A percentile compares a stretch with the other conserved stretches of the same genome.
phyloP scores from a whole-genome alignment of 495 filamentous ascomycete species.

The Podospora conica region DNA sequence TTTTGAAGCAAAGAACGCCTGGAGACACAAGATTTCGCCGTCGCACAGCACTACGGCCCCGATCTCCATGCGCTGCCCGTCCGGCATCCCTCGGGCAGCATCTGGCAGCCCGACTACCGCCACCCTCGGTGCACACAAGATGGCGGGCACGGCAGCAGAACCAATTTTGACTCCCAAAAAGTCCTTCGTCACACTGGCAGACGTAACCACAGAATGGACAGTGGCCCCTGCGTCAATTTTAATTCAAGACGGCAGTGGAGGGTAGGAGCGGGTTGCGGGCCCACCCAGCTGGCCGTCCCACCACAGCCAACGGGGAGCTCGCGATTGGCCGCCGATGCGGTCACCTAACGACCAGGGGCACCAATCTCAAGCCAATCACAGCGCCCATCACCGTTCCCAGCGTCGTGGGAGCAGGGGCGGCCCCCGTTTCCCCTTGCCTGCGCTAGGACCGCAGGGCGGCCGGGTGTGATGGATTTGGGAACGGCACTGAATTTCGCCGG shows the following conservation, averaged over 20 bases:
- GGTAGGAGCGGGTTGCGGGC: conserved; percentile 9
- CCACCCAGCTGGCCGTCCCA: conserved; percentile 4
- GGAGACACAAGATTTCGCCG: background rate
- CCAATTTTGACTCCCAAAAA: background rate
- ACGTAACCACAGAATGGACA: background rate
- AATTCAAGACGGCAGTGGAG: conserved; percentile 9
- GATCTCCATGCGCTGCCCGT: background rate
- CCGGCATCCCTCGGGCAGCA: too few species aligned
- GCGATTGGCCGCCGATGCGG: conserved; percentile 3
- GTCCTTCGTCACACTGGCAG: background rate
- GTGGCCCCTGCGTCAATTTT: conserved; percentile 10
- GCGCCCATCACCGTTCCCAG: conserved; percentile 21
- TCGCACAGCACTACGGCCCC: background rate
- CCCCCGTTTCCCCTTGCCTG: conserved; percentile 5
- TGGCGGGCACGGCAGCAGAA: background rate
- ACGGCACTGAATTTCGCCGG: conserved; percentile 15
- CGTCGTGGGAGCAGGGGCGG: conserved; percentile 17
- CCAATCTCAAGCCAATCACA: conserved; percentile 17
- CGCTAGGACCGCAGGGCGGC: conserved; percentile 3
- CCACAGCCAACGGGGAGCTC: background rate
- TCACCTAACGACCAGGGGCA: conserved; percentile 10
- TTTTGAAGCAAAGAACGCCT: too few species aligned
- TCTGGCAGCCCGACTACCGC: too few species aligned
- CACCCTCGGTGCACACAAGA: too few species aligned
- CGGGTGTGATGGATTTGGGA: conserved; percentile 2